Percentiles rank a stretch among this genome's conserved stretches.
Conservation (phyloP, 257 asterid genomes). For the Fraxinus anomala region DNA sequence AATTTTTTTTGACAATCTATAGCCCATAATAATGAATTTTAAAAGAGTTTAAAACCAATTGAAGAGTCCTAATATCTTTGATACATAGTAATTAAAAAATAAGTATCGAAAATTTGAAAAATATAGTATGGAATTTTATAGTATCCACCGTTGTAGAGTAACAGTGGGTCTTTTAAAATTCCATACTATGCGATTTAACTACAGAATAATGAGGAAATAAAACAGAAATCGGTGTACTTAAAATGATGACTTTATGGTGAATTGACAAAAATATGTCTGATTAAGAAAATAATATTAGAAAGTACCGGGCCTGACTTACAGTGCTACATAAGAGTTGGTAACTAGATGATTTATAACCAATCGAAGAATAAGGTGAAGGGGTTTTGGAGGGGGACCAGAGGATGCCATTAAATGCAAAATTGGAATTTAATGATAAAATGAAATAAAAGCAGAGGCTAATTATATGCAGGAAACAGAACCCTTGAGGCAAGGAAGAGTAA, state of each 20-base stretch:
- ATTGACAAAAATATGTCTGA: neutral
- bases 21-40: too few relatives aligned
- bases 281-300: neutral
- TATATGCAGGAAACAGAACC: neutral
- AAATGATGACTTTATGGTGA: neutral
- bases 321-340: neutral
- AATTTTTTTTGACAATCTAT: too few relatives aligned
- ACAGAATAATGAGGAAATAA: neutral
- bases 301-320: neutral
- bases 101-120: too few relatives aligned
- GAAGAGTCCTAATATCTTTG: too few relatives aligned
- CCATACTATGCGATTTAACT: neutral
- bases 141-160: neutral
- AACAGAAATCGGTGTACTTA: neutral
- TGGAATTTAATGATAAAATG: neutral
- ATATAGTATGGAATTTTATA: too few relatives aligned
- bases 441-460: neutral
- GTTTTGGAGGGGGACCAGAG: neutral
- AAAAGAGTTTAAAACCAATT: too few relatives aligned
- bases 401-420: neutral
- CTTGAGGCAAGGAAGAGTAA: neutral
- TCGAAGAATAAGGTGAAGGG: neutral
- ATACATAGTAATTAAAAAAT: too few relatives aligned
- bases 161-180: neutral
- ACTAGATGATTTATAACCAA: neutral